phyloP scores from a whole-genome alignment of 208 protist species.

The Trypanosoma congolense region DNA sequence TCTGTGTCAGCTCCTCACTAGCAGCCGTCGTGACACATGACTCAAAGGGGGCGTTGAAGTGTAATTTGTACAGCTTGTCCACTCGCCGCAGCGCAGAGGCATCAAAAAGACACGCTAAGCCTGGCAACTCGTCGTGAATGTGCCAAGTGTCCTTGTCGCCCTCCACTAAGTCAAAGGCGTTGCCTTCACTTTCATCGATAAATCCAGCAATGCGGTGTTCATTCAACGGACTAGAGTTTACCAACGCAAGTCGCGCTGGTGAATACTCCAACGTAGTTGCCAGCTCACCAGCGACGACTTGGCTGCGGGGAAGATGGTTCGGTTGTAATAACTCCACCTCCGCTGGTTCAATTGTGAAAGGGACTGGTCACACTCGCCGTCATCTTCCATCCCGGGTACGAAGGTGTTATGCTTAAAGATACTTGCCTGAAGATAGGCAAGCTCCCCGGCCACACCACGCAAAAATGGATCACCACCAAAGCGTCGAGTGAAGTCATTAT shows the following conservation, averaged over 20 bases:
- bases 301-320: not conserved
- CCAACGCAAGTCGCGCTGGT: conserved; percentile 10
- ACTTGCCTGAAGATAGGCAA: conserved; percentile 32
- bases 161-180: conserved; percentile 54
- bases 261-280: not conserved
- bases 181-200: conserved; percentile 60
- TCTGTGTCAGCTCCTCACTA: conserved; percentile 17
- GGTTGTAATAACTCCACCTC: conserved; percentile 51
- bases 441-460: conserved; percentile 25
- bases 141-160: conserved; percentile 31
- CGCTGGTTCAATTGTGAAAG: conserved; percentile 28
- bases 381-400: conserved; percentile 17
- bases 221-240: conserved; percentile 18
- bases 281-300: not conserved
- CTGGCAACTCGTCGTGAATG: conserved; percentile 26
- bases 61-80: conserved; percentile 17
- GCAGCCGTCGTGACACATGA: conserved; percentile 8
- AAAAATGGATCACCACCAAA: conserved; percentile 43
- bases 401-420: conserved; percentile 29
- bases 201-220: conserved; percentile 21
- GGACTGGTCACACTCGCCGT: conserved; percentile 9
- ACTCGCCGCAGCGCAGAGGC: conserved; percentile 30
- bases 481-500: conserved; percentile 30
- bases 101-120: conserved; percentile 38
- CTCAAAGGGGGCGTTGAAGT: conserved; percentile 12